Evolutionary conservation across 2,329 filamentous ascomycete genomes (phyloP).

Genomic region (Pleurostoma richardsiae): DNA sequence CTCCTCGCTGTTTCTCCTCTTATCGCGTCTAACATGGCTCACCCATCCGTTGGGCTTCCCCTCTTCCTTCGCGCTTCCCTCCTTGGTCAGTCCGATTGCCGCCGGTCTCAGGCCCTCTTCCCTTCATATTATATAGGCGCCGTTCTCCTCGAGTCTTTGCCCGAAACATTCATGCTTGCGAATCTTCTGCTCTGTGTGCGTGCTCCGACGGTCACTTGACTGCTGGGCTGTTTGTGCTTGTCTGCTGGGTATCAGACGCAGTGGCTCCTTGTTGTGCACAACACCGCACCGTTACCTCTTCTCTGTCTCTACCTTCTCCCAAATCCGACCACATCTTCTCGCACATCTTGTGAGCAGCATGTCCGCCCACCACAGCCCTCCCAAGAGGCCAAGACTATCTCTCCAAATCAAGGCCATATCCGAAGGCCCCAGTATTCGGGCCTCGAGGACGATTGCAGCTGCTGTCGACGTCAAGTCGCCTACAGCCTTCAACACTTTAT

Average conservation of each 20-base stretch:
- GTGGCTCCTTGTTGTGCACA: not conserved
- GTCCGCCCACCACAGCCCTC: slow-evolving; percentile 22
- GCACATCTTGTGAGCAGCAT: slow-evolving; percentile 4
- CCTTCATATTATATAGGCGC: slow-evolving; percentile 10
- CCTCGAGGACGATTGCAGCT: slow-evolving; percentile 36
- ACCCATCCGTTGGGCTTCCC: not conserved
- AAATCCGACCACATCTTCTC: slow-evolving; percentile 1
- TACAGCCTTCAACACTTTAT: slow-evolving; percentile 61
- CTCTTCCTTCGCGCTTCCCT: not conserved
- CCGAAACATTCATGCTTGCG: slow-evolving; percentile 1
- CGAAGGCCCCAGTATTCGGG: slow-evolving; percentile 27
- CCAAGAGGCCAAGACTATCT: slow-evolving; percentile 50
- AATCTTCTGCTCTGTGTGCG: slow-evolving; percentile 14
- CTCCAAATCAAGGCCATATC: slow-evolving; percentile 39
- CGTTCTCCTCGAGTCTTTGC: not conserved
- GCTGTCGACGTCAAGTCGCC: slow-evolving; percentile 52
- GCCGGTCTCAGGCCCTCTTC: not conserved
- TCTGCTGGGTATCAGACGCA: not conserved
- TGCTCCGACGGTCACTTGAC: too few relatives aligned
- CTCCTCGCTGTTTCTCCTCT: not conserved
- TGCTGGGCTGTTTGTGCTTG: not conserved
- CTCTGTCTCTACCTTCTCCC: not conserved
- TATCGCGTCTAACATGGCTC: not conserved
- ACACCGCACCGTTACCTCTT: not conserved
- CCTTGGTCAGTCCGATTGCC: not conserved